Conservation (phyloP, 352 stramenopile species). For the Phytophthora meadii region DNA sequence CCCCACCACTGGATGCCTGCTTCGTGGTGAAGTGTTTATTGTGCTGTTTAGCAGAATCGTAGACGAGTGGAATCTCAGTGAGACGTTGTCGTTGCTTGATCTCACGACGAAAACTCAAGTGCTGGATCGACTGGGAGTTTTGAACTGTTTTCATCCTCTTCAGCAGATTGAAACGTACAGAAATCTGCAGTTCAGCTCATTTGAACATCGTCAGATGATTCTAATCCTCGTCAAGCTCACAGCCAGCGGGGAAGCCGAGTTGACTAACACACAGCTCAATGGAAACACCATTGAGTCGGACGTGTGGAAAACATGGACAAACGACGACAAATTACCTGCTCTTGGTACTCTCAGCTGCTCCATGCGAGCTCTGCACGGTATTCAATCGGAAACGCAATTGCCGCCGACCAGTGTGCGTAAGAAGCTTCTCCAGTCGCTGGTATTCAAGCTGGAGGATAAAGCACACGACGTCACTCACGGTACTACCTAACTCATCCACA, state of each 20-base stretch:
- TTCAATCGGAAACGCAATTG: constrained; percentile 64
- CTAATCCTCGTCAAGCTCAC: constrained; percentile 64
- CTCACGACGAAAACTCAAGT: constrained; percentile 70
- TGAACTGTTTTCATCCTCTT: constrained; percentile 73
- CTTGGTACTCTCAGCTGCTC: constrained; percentile 55
- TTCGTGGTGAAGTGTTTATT: constrained; percentile 76
- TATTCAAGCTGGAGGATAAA: constrained; percentile 69
- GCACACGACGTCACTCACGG: constrained; percentile 22
- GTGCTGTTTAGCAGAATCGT: constrained; percentile 72
- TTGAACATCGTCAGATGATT: constrained; percentile 66
- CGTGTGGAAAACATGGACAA: constrained; percentile 64
- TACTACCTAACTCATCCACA: no score
- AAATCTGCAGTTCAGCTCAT: constrained; percentile 48
- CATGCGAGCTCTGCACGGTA: constrained; percentile 44
- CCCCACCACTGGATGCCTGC: constrained; percentile 52
- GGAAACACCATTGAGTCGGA: constrained; percentile 48
- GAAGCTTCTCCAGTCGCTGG: constrained; percentile 62
- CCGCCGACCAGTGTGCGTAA: constrained; percentile 55
- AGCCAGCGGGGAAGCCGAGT: constrained; percentile 47
- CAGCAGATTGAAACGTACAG: constrained; percentile 65
- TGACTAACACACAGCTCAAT: constrained; percentile 58
- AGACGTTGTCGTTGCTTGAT: constrained; percentile 73
- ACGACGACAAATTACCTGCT: constrained; percentile 59
- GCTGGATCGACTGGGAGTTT: constrained; percentile 62
- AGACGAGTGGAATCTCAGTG: constrained; percentile 74